Conservation (phyloP, 176 grass and related monocot species). For the Bothriochloa decipiens region DNA sequence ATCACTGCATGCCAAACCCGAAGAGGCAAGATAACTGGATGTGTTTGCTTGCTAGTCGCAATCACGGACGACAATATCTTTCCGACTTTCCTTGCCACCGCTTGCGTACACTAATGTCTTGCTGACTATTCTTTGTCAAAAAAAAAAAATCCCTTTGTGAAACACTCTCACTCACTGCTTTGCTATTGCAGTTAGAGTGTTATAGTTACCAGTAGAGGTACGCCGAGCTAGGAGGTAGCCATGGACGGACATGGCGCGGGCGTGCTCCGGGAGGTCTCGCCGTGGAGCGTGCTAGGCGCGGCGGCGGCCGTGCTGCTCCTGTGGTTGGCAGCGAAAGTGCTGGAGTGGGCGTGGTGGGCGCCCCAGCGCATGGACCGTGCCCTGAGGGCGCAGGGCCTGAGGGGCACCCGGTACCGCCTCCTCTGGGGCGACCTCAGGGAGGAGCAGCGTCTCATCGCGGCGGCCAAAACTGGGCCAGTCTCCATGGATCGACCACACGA, state of each 20-base stretch:
- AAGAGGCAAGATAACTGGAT: too few species aligned
- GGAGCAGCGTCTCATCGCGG: conserved; percentile 29
- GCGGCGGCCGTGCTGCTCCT: conserved; percentile 14
- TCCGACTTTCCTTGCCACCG: not conserved
- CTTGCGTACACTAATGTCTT: not conserved
- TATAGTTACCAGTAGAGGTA: not conserved
- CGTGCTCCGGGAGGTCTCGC: conserved; percentile 32
- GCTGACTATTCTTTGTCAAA: too few species aligned
- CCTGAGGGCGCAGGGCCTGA: conserved; percentile 65
- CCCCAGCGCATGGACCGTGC: conserved; percentile 39
- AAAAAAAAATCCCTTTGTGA: too few species aligned
- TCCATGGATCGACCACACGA: conserved; percentile 48
- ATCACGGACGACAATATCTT: too few species aligned
- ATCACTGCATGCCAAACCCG: too few species aligned
- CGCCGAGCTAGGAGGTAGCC: not conserved
- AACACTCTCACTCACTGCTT: too few species aligned
- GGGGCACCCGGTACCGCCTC: conserved; percentile 57
- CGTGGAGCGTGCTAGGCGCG: conserved; percentile 37
- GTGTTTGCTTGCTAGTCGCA: too few species aligned
- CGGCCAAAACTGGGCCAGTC: conserved; percentile 48
- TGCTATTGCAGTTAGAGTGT: not conserved
- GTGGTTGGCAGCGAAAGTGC: conserved; percentile 13
- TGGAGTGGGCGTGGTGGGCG: conserved; percentile 45
- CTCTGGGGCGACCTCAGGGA: conserved; percentile 55
- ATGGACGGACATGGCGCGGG: conserved; percentile 1